Base-by-base conservation (phyloP, 148 eudicot species). In the Dianthus caryophyllus region DNA sequence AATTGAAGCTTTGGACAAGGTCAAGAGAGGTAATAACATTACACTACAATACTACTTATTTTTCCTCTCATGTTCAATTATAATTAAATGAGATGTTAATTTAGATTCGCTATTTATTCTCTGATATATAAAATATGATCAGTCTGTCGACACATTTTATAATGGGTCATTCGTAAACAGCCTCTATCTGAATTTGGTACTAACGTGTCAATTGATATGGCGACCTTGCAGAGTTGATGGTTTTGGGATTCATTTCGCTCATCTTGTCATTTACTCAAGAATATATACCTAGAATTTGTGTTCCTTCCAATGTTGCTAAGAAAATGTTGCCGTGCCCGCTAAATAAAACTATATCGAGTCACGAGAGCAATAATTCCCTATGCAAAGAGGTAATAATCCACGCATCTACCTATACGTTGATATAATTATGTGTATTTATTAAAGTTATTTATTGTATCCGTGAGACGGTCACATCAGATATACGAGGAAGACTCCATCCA, bases 191-290 rank as follows among this genome's bases (percentile, higher is more conserved):
- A 8, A 8, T 33, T 33, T 3, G 8, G 8, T 8, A 33, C 3
- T 8, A 33, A n/a, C n/a, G n/a, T n/a, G n/a, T n/a, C n/a, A n/a
- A n/a, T n/a, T n/a, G n/a, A n/a, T n/a, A n/a, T n/a, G n/a, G n/a
- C n/a, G n/a, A n/a, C n/a, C n/a, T 9, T 73, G 82, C 85, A 93
- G 98, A 93, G 80, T 77, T 93, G 90, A 93, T 93, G 98, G 63
- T 89, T 61, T 77, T 93, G 61, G 98, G 98, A 55, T 93, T 93
- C 80, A 93, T 93, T 60, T 93, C 98, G 25, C 83, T 93, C 13
- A 61, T 81, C 30, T 81, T 93, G 72, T 87, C 92, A 71, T 89
- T 93, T 71, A 76, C 87, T 71, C 98, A 93, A 68, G 65, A 76
- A n/a, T 93, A 89, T 78, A 84, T 93, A 56, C 82, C 85, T 54